Evolutionary conservation across 495 filamentous ascomycete genomes (phyloP).

Genomic region (Penicillium turbatum): DNA sequence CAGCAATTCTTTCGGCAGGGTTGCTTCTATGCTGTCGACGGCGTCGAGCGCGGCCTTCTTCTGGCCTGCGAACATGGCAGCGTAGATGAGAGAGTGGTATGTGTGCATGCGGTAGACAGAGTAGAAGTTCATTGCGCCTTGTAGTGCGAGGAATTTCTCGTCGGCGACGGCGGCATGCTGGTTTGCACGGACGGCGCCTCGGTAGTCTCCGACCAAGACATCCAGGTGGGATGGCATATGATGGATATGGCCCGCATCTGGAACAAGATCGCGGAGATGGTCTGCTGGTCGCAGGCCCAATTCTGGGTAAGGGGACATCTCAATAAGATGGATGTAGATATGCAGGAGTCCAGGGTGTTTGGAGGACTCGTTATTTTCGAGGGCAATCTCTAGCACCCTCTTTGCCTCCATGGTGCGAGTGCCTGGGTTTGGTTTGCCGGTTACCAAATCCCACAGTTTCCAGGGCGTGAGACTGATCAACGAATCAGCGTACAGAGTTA

Average conservation of each 20-base stretch:
- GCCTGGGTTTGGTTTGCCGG: conserved; percentile 50
- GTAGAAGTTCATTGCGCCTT: conserved; percentile 58
- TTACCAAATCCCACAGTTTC: conserved; percentile 57
- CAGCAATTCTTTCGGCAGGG: conserved; percentile 52
- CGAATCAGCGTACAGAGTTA: conserved; percentile 56
- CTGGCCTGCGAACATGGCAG: conserved; percentile 63
- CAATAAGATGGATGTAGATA: conserved; percentile 65
- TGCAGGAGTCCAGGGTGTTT: conserved; percentile 59
- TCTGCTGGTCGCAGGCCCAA: conserved; percentile 50
- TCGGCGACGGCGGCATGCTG: conserved; percentile 52
- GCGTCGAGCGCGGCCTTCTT: conserved; percentile 49
- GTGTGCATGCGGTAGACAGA: conserved; percentile 60
- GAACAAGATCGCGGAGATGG: conserved; percentile 54
- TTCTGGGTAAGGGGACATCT: conserved; percentile 61
- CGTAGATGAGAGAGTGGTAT: conserved; percentile 61
- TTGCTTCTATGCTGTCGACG: conserved; percentile 44
- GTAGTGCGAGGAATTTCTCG: conserved; percentile 47
- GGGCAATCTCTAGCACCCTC: conserved; percentile 49
- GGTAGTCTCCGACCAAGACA: conserved; percentile 59
- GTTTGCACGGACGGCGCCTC: conserved; percentile 54
- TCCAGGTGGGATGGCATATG: conserved; percentile 70
- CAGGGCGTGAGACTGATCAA: conserved; percentile 63
- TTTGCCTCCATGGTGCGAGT: conserved; percentile 57
- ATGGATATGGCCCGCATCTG: conserved; percentile 58
- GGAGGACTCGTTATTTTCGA: conserved; percentile 32